phyloP scores from a whole-genome alignment of 805 yeast genomes.

The Yarrowia deformans region DNA sequence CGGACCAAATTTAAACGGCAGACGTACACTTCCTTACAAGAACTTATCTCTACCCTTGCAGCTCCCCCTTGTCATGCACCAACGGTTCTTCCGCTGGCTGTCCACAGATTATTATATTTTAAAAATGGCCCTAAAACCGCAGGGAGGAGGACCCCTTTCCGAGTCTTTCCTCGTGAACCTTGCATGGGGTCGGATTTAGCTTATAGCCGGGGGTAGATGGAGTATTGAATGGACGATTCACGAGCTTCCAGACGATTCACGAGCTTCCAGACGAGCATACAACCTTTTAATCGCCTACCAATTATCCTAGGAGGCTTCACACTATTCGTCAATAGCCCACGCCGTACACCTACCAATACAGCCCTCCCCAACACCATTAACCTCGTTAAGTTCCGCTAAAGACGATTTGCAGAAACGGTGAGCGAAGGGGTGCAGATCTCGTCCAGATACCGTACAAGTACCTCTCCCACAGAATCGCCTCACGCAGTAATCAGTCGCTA shows the following conservation, averaged over 20 bases:
- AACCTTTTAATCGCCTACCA: too few relatives aligned
- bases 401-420: constrained; percentile 2
- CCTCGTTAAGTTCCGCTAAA: neutral
- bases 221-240: too few relatives aligned
- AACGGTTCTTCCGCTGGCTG: neutral
- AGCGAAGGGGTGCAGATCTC: constrained; percentile 22
- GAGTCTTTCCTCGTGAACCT: constrained; percentile 24
- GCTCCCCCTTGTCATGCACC: neutral
- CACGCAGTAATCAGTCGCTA: too few relatives aligned
- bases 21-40: neutral
- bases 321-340: too few relatives aligned
- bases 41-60: too few relatives aligned
- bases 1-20: too few relatives aligned
- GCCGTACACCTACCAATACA: too few relatives aligned
- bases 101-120: constrained; percentile 1
- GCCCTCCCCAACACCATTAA: too few relatives aligned
- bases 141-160: neutral
- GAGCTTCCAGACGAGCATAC: too few relatives aligned
- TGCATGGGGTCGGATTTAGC: constrained; percentile 14
- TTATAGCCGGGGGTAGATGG: neutral
- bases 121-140: neutral
- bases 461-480: neutral
- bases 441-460: neutral
- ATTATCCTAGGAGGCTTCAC: too few relatives aligned
- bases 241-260: too few relatives aligned